Evolutionary conservation across 306 rosid genomes (phyloP).

Genomic region (Acacia crassicarpa): DNA sequence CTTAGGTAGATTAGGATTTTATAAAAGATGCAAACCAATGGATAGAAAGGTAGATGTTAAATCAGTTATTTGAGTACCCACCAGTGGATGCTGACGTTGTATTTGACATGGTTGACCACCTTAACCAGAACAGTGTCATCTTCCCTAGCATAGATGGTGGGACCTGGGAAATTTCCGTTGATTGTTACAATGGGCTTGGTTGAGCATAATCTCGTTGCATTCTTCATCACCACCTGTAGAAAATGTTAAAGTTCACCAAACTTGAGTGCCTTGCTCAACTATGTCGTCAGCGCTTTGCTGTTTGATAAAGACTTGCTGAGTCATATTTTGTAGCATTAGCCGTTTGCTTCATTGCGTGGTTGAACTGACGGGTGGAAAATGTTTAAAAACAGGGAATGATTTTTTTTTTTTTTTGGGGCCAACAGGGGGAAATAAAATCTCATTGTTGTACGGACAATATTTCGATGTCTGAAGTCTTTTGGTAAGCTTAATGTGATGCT

Average conservation of each 20-base stretch:
- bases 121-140: slow-evolving; percentile 49
- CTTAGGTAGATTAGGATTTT: neutral
- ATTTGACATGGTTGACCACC: slow-evolving; percentile 72
- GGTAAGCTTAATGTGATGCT: neutral
- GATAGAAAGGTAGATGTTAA: neutral
- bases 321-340: slow-evolving; percentile 2
- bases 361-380: slow-evolving; percentile 2
- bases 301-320: slow-evolving; percentile 9
- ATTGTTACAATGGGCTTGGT: slow-evolving; percentile 51
- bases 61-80: slow-evolving; percentile 30
- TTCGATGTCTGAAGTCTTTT: neutral
- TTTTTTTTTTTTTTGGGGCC: neutral
- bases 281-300: slow-evolving; percentile 22
- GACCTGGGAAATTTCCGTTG: slow-evolving; percentile 54
- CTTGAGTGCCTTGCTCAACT: slow-evolving; percentile 28
- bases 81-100: slow-evolving; percentile 91
- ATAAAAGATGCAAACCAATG: neutral
- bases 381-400: neutral
- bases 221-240: slow-evolving; percentile 55
- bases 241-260: slow-evolving; percentile 30
- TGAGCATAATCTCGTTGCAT: slow-evolving; percentile 51
- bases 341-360: slow-evolving; percentile 5
- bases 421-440: neutral
- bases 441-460: neutral
- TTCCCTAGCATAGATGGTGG: slow-evolving; percentile 57